Base-by-base conservation (phyloP, 2,329 filamentous ascomycete genomes). In the Geosmithia flava region DNA sequence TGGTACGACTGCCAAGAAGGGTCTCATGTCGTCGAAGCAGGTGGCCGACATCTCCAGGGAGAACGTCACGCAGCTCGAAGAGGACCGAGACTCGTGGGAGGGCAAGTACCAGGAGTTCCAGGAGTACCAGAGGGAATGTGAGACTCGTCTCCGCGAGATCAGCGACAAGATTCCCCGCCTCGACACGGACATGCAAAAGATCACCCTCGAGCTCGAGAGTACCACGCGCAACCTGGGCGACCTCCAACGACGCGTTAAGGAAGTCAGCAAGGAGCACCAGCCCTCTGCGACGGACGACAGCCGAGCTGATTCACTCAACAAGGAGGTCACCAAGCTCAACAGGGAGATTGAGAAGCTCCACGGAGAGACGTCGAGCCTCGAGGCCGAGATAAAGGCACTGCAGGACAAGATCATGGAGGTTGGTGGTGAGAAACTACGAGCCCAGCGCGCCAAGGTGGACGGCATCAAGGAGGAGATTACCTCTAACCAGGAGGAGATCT, bases 381-480 rank as follows among this genome's bases (percentile, higher is more conserved):
- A 98, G 62, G 82, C 83, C 23, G 93, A 97, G 64, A 97, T 98
- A 66, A 91, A 95, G 67, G 76, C 76, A 19, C 73, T 98, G 1
- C 91, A 98, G 62, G 84, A 93, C 74, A 95, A 90, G 72, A 98
- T 98, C 59, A 97, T 98, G 93, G 85, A 96, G 65, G 84, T 95
- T 53, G 93, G 93, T 59, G 93, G 93, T 66, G 89, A 97, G 58
- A 89, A 87, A 66, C 80, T 98, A 17, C 83, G 93, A 48, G 79
- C 83, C 17, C 91, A 98, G 62, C 90, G 93, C 56, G 82, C 87
- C 52, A 94, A 86, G 70, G 89, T 98, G 33, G 91, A 97, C 61
- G 78, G 82, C 7, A 71, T 94, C 53, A 95, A 94, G 62, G 85
- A 89, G 57, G 83, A 95, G 61, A 89, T 97, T 49, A 73, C 83